These are phyloP conservation scores for Ottelia alismoides DNA, from an alignment of 106 monocot species.

Conservation along the genomic window DNA sequence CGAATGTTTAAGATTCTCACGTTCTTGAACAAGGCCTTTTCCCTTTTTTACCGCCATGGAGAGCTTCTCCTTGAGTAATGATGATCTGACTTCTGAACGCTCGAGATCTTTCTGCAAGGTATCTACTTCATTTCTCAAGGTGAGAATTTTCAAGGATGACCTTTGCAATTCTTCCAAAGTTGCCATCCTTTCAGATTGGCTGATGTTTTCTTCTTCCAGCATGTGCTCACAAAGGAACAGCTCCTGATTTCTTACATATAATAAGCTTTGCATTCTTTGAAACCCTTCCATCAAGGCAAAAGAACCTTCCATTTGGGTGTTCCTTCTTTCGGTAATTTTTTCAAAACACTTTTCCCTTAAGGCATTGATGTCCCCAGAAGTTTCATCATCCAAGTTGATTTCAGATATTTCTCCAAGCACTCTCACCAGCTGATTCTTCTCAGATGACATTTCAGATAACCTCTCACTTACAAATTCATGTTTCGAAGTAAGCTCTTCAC, in stretches of 20 bases:
- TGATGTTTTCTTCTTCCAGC: slow-evolving; percentile 49
- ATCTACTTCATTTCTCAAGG: slow-evolving; percentile 61
- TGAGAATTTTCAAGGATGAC: slow-evolving; percentile 20
- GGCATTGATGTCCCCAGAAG: slow-evolving; percentile 12
- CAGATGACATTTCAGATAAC: slow-evolving; percentile 27
- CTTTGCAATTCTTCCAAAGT: slow-evolving; percentile 30
- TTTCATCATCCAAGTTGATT: slow-evolving; percentile 28
- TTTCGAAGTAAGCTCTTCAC: slow-evolving; percentile 29
- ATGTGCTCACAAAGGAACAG: slow-evolving; percentile 32
- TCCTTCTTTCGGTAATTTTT: slow-evolving; percentile 28
- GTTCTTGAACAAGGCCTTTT: slow-evolving; percentile 86
- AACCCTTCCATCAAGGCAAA: slow-evolving; percentile 17
- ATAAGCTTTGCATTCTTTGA: slow-evolving; percentile 43
- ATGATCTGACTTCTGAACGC: slow-evolving; percentile 56
- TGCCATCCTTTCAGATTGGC: slow-evolving; percentile 23
- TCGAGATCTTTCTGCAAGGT: slow-evolving; percentile 51
- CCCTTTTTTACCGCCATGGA: slow-evolving; percentile 95
- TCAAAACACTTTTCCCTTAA: slow-evolving; percentile 32
- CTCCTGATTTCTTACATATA: slow-evolving; percentile 46
- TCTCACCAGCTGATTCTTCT: slow-evolving; percentile 38
- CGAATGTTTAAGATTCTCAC: slow-evolving; percentile 55
- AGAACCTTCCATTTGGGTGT: slow-evolving; percentile 6
- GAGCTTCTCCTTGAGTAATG: slow-evolving; percentile 65
- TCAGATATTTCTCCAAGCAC: slow-evolving; percentile 29
- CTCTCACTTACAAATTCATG: slow-evolving; percentile 30